A percentile compares a stretch with the other conserved stretches of the same genome.
phyloP scores from a whole-genome alignment of 441 rosid genomes.

The Metrosideros polymorpha region DNA sequence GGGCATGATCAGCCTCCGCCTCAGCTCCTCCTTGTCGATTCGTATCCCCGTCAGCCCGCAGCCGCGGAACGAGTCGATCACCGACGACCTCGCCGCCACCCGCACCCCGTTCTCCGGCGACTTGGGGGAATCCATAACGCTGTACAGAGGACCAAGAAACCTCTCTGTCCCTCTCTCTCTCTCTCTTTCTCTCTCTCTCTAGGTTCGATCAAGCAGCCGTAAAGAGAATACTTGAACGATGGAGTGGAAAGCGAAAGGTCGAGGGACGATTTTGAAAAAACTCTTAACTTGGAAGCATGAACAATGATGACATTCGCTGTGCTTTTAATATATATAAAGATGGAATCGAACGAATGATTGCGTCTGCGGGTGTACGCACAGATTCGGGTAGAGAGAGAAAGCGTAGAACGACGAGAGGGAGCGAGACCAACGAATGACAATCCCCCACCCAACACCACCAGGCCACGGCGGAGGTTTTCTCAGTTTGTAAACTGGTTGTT shows the following conservation, averaged over 20 bases:
- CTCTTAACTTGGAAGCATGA: not conserved
- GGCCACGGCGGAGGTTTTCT: not conserved
- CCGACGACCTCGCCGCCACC: slow-evolving; percentile 40
- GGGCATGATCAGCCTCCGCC: slow-evolving; percentile 43
- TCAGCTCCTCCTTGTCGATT: slow-evolving; percentile 61
- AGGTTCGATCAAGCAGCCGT: not conserved
- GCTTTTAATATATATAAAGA: not conserved
- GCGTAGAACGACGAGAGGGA: not conserved
- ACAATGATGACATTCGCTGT: not conserved
- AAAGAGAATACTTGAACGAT: not conserved
- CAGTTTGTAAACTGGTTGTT: not conserved
- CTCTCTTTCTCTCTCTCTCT: no score
- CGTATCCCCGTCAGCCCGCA: slow-evolving; percentile 65
- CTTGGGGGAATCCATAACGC: slow-evolving; percentile 38
- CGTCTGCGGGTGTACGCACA: not conserved
- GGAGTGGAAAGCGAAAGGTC: not conserved
- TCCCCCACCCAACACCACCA: not conserved
- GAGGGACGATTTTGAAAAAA: not conserved
- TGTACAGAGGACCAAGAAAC: not conserved
- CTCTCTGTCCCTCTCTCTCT: not conserved
- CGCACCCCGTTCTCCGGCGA: slow-evolving; percentile 22
- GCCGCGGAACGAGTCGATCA: slow-evolving; percentile 45
- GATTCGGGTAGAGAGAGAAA: not conserved
- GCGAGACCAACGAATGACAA: not conserved
- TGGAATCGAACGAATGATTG: not conserved